These are phyloP conservation scores for Schizothecium vesticola DNA, from an alignment of 495 filamentous ascomycete species.

Conservation along the genomic window DNA sequence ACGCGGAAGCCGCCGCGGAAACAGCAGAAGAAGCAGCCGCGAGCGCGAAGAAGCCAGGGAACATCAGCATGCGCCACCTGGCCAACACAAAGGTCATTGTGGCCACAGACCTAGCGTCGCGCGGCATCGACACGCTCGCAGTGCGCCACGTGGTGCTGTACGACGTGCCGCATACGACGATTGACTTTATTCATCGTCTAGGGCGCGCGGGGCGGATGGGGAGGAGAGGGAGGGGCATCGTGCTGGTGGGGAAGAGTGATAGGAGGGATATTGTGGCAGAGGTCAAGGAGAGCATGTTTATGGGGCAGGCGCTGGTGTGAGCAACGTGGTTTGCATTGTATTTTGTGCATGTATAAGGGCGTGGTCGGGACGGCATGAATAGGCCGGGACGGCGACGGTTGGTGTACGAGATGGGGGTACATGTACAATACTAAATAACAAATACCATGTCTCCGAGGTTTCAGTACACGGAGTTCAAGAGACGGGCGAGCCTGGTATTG, in stretches of 20 bases:
- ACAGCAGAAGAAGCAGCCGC: too few species aligned
- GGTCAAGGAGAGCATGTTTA: conserved; percentile 91
- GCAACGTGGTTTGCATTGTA: not conserved
- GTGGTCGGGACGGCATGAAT: not conserved
- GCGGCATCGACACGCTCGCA: conserved; percentile 91
- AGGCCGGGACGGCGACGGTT: not conserved
- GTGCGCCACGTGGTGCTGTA: conserved; percentile 88
- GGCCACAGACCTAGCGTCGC: conserved; percentile 84
- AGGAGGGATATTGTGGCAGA: conserved; percentile 85
- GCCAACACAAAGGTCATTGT: conserved; percentile 85
- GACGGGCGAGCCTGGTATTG: not conserved
- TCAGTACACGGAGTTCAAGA: not conserved
- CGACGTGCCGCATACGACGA: conserved; percentile 90
- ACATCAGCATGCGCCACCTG: conserved; percentile 25
- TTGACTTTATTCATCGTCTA: conserved; percentile 95
- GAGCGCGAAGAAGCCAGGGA: too few species aligned
- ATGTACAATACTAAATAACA: not conserved
- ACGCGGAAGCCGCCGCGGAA: not conserved
- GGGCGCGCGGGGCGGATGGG: conserved; percentile 92
- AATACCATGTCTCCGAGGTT: not conserved
- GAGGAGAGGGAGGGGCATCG: conserved; percentile 78
- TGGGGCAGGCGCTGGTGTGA: conserved; percentile 64
- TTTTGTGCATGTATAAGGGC: not conserved
- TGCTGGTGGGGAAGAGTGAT: conserved; percentile 85
- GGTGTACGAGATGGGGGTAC: not conserved